Evolutionary conservation across 1,139 yeast genomes (phyloP).

Genomic region (Yamadazyma membranifaciens): DNA sequence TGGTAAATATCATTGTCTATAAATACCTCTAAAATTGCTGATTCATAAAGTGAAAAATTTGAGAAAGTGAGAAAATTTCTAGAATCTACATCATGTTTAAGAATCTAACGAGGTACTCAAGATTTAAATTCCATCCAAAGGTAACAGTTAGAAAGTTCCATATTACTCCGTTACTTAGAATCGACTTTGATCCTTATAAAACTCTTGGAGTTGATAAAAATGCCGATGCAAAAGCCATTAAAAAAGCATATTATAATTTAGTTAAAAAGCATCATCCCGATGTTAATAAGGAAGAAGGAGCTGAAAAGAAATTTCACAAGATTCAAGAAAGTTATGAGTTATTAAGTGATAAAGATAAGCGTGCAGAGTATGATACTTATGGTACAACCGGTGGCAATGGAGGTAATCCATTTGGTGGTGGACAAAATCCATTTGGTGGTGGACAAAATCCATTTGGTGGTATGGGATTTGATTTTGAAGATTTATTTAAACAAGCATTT

Average conservation of each 20-base stretch:
- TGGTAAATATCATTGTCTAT: too few species aligned
- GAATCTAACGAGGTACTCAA: background rate
- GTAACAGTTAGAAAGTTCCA: constrained; percentile 23
- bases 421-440: constrained; percentile 39
- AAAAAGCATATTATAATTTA: constrained; percentile 88
- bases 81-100: constrained; percentile 3
- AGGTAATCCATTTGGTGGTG: constrained; percentile 53
- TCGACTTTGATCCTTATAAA: constrained; percentile 74
- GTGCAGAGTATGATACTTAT: constrained; percentile 86
- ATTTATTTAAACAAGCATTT: constrained; percentile 78
- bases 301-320: constrained; percentile 87
- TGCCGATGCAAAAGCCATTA: constrained; percentile 82
- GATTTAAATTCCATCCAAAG: background rate
- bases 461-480: constrained; percentile 74
- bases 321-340: constrained; percentile 94
- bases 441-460: constrained; percentile 40
- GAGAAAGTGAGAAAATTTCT: constrained; percentile 1
- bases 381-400: constrained; percentile 64
- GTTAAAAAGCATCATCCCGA: constrained; percentile 97
- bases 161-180: constrained; percentile 17
- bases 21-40: too few species aligned
- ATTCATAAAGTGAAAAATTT: too few species aligned
- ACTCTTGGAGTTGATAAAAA: constrained; percentile 71
- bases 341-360: constrained; percentile 80
- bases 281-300: constrained; percentile 85